phyloP scores from a whole-genome alignment of 371 early-diverging fungal genomes.

The Mortierella sp. region DNA sequence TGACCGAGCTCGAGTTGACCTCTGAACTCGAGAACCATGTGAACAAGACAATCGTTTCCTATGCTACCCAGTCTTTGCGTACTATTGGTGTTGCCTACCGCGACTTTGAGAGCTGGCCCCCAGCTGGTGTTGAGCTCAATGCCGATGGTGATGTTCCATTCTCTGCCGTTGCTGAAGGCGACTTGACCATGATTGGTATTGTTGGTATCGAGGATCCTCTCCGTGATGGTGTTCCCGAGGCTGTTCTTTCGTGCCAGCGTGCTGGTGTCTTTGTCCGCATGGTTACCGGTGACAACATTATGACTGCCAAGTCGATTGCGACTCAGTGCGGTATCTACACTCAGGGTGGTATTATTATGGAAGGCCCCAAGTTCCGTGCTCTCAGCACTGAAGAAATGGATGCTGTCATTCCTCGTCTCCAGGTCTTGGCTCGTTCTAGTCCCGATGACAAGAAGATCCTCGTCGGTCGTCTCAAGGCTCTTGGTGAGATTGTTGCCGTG shows the following conservation, averaged over 20 bases:
- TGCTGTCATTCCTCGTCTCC: slow-evolving; percentile 66
- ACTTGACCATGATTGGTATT: slow-evolving; percentile 67
- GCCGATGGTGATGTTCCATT: slow-evolving; percentile 65
- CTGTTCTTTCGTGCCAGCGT: slow-evolving; percentile 69
- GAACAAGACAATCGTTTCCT: slow-evolving; percentile 68
- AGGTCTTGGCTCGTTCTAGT: slow-evolving; percentile 78
- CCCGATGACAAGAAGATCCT: slow-evolving; percentile 83
- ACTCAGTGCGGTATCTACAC: slow-evolving; percentile 74
- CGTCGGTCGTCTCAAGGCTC: slow-evolving; percentile 68
- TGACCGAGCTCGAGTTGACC: slow-evolving; percentile 62
- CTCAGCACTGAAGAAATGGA: slow-evolving; percentile 62
- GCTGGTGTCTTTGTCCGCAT: slow-evolving; percentile 88
- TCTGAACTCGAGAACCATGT: slow-evolving; percentile 57
- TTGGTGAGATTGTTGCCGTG: slow-evolving; percentile 80
- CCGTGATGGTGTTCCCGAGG: slow-evolving; percentile 73
- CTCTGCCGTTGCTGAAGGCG: slow-evolving; percentile 54
- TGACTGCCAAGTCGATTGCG: slow-evolving; percentile 81
- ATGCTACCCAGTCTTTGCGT: slow-evolving; percentile 71
- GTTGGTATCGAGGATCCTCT: slow-evolving; percentile 84
- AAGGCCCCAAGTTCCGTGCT: slow-evolving; percentile 74
- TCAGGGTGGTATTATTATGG: slow-evolving; percentile 70
- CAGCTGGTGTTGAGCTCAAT: slow-evolving; percentile 53
- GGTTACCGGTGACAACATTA: slow-evolving; percentile 87
- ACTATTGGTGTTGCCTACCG: slow-evolving; percentile 78
- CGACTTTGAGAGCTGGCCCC: slow-evolving; percentile 71